Conservation (phyloP, 2,329 filamentous ascomycete genomes). For the Rhytidhysteron rufulum region DNA sequence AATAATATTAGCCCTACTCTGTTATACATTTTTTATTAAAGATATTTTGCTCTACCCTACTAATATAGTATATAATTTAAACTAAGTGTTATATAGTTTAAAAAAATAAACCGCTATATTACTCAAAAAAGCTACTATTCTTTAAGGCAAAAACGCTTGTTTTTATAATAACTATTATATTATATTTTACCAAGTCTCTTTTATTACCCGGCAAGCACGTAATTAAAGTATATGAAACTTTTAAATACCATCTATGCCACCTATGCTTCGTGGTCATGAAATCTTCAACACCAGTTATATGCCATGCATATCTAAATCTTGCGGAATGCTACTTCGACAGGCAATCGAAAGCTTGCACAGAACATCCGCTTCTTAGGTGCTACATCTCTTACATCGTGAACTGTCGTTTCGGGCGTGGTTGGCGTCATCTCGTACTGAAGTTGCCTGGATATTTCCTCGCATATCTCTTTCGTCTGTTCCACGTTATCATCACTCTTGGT, state of each 20-base stretch:
- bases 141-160: too few relatives aligned
- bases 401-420: slow-evolving; percentile 54
- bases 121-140: too few relatives aligned
- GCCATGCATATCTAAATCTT: neutral
- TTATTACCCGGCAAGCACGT: too few relatives aligned
- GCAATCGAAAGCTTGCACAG: slow-evolving; percentile 87
- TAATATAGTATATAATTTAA: too few relatives aligned
- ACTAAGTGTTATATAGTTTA: too few relatives aligned
- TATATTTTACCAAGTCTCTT: too few relatives aligned
- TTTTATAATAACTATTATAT: too few relatives aligned
- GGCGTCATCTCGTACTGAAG: slow-evolving; percentile 57
- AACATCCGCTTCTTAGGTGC: slow-evolving; percentile 96
- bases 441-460: slow-evolving; percentile 60
- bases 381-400: slow-evolving; percentile 74
- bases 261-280: neutral
- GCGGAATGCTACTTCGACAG: slow-evolving; percentile 75
- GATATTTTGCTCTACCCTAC: too few relatives aligned
- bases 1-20: too few relatives aligned
- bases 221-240: too few relatives aligned
- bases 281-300: neutral
- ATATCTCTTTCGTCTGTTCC: slow-evolving; percentile 57
- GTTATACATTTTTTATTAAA: too few relatives aligned
- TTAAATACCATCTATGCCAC: neutral
- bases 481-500: slow-evolving; percentile 74
- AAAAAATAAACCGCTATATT: too few relatives aligned